Conservation (phyloP, 148 eudicot species). For the Rhododendron kiyosumense region DNA sequence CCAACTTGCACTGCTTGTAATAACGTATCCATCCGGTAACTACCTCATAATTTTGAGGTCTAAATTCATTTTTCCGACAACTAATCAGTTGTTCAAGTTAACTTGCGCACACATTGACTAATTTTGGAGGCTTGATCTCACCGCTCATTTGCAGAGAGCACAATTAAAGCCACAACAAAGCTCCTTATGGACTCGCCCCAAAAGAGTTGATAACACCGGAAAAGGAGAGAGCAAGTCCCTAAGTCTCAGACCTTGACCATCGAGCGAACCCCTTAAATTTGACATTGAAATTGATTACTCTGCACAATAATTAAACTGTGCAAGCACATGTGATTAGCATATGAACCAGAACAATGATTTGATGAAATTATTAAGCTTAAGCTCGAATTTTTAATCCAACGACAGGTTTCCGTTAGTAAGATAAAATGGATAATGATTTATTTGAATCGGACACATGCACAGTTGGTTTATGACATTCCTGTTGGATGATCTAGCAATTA, state of each 20-base stretch:
- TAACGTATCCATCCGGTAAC: too few species aligned
- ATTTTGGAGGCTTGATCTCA: background rate
- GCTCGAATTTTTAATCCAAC: background rate
- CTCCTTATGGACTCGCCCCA: background rate
- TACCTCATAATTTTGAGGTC: too few species aligned
- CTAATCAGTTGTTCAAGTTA: too few species aligned
- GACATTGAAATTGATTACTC: background rate
- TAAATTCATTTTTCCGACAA: too few species aligned
- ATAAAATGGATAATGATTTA: background rate
- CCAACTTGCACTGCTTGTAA: too few species aligned
- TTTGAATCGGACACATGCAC: background rate
- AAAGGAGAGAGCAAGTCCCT: too few species aligned
- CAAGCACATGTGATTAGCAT: background rate
- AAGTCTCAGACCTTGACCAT: background rate
- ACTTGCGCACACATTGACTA: too few species aligned
- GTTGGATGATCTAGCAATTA: background rate
- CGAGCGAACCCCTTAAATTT: background rate
- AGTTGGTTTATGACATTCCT: background rate
- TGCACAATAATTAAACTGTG: background rate
- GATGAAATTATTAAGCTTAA: background rate
- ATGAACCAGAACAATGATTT: background rate
- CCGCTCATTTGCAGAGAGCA: background rate
- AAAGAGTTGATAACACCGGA: background rate
- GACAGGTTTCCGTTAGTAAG: constrained; percentile 3
- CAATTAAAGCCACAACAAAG: background rate